Base-by-base conservation (phyloP, 75 land plant genomes). In the Gnetum montanum region DNA sequence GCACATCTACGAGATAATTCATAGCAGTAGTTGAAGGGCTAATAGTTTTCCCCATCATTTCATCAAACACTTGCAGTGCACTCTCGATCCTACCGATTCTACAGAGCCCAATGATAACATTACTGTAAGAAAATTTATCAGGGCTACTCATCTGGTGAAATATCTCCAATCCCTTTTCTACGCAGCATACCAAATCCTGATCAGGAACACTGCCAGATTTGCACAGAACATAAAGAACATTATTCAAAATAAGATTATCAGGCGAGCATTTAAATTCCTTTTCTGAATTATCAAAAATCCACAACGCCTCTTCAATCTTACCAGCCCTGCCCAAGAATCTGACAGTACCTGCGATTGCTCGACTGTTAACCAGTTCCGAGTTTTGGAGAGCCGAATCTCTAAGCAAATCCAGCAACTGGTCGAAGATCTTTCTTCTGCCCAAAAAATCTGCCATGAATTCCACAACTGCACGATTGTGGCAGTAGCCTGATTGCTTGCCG, bases 401-500 rank as follows among this genome's bases (percentile, higher is more conserved):
- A 15, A 67, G 22, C 1, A 67, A 38, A 18, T 57, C 23, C 43
- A 41, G 59, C 30, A 67, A 29, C 3, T 66, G 56, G 19, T 66
- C 69, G 41, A 66, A 66, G 12, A 59, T 55, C 38, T 59, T 59
- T 48, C 69, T 58, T 28, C 62, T 30, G 18, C 62, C 69, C 0
- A 66, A 36, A 37, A 59, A 66, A 37, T 59, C 69, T 10, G 69
- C 69, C 69, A 59, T 59, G 62, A 49, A 66, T 19, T 66, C 62
- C 22, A 66, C 62, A 13, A 66, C 62, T 15, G 38, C n/a, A 22
- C 59, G 34, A 15, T 51, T 44, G 37, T 59, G 60, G 1, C 24
- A 46, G n/a, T 59, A 66, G 6, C 41, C 49, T 8, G 16, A 6
- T 36, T 50, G 62, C 30, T 25, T 16, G 47, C 69, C 69, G 24